Evolutionary conservation across 306 rosid species (phyloP).

Genomic region (barrel medic (Medicago truncatula)): MtrunA17r5.0-ANR NC_053049.1:36119001-36119500

Average conservation of each 20-base stretch:
- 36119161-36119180: too few species aligned
- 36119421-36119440: conserved; percentile 27
- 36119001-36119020: too few species aligned
- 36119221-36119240: background rate
- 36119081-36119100: too few species aligned
- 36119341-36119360: conserved; percentile 65
- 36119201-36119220: conserved; percentile 3
- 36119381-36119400: background rate
- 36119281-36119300: conserved; percentile 58
- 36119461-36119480: conserved; percentile 54
- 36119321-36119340: conserved; percentile 65
- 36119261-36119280: too few species aligned
- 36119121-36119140: too few species aligned
- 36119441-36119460: conserved; percentile 88
- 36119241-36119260: too few species aligned
- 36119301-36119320: conserved; percentile 65
- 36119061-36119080: too few species aligned
- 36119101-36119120: too few species aligned
- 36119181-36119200: background rate
- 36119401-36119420: conserved; percentile 46
- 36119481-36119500: conserved; percentile 21
- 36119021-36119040: too few species aligned
- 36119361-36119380: conserved; percentile 45
- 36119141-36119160: too few species aligned
- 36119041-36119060: too few species aligned